Evolutionary conservation across 2,329 filamentous ascomycete species (phyloP), one percentile per base, ranked within the genome.

Genomic region (Fusarium staphyleae): DNA sequence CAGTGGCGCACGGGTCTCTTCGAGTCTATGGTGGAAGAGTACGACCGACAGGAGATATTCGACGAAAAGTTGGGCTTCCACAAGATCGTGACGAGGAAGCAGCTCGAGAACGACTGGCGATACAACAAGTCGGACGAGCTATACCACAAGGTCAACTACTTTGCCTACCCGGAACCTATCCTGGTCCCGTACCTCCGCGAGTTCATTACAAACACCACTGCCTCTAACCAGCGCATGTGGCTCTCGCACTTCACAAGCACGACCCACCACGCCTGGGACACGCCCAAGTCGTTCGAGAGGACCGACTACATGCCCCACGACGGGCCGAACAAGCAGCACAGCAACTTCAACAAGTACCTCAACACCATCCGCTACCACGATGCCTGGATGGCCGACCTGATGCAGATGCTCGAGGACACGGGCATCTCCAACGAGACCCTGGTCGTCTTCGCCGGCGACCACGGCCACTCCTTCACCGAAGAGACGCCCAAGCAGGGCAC

Each of bases 211-310:
- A 66, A 67, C 14, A 70, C 71, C 19, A 70, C 69, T 10, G 58
- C 66, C 26, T 69, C 70, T 33, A 68, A 73, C 36, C 68, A 74
- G 50, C 68, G 73, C 18, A 62, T 74, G 15, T 75, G 72, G 53
- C 55, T 74, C 36, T 65, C 71, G 3, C 73, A 75, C 33, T 64
- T 75, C 6, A 75, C 73, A 3, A 74, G 72, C 49, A 74, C 71
- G 12, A 70, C 69, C 1, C 72, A 75, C 39, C 72, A 74, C 40
- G 66, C 71, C 2, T 74, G 65, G 65, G 60, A 53, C 29, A 53
- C 57, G 0, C 65, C 65, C 3, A 34, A 63, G 24, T 62, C 46
- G 6, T 62, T 67, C 33, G 63, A 70, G 1, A 46, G 42, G 3
- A 44, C 52, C 22, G 51, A 66, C 3, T 67, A 67, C 43, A 3